phyloP scores from a whole-genome alignment of 2,329 filamentous ascomycete species.

The Malbranchea zuffiana region DNA sequence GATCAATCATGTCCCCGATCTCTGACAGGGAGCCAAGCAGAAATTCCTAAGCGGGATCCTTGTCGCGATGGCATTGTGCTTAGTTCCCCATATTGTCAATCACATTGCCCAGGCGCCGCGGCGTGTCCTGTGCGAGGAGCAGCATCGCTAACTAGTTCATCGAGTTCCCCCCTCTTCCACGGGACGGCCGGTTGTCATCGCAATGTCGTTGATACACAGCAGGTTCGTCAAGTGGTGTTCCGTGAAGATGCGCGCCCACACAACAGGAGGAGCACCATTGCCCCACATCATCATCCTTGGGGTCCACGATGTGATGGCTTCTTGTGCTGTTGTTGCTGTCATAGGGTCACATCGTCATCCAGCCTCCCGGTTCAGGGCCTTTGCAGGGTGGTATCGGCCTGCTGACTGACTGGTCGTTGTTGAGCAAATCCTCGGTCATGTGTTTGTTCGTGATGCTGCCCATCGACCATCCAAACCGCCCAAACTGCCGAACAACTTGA shows the following conservation, averaged over 20 bases:
- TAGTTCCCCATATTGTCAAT: too few species aligned
- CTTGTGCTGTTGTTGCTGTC: constrained; percentile 4
- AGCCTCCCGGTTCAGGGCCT: constrained; percentile 6
- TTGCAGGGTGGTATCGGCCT: constrained; percentile 14
- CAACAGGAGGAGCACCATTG: background rate
- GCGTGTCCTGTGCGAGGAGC: background rate
- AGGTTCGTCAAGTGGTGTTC: background rate
- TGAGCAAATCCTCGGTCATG: constrained; percentile 2
- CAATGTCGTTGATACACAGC: background rate
- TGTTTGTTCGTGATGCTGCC: too few species aligned
- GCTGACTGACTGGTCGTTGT: constrained; percentile 8
- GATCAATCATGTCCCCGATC: too few species aligned
- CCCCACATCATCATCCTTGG: background rate
- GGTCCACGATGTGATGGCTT: background rate
- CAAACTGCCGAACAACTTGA: too few species aligned
- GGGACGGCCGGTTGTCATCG: background rate
- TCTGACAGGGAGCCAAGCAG: too few species aligned
- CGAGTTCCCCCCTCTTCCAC: background rate
- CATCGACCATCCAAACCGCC: too few species aligned
- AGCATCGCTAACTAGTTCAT: background rate
- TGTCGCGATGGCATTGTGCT: too few species aligned
- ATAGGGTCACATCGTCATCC: constrained; percentile 16
- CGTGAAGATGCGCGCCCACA: background rate
- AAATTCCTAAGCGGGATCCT: too few species aligned
- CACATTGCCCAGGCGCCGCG: too few species aligned